A percentile compares a stretch with the other conserved stretches of the same genome.
These are phyloP conservation scores for Neofusicoccum parvum DNA, from an alignment of 2,329 filamentous ascomycete genomes.

Conservation along the genomic window DNA sequence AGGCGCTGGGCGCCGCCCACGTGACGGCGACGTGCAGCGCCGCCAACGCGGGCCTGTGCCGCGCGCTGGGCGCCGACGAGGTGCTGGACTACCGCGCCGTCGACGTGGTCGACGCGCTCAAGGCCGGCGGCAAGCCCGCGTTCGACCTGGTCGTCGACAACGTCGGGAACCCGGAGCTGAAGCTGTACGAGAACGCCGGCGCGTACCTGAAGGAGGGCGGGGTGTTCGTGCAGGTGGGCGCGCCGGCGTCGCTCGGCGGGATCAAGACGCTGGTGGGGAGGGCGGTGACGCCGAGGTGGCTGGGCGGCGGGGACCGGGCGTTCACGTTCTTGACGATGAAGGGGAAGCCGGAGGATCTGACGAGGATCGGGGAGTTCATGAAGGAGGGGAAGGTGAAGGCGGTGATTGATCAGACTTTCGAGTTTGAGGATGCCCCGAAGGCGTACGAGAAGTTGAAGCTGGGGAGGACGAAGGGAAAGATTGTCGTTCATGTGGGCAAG, in stretches of 20 bases:
- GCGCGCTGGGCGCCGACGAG: slow-evolving; percentile 63
- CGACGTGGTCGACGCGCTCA: neutral
- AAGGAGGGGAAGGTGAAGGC: slow-evolving; percentile 51
- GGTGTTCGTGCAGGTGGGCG: neutral
- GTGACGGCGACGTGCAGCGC: slow-evolving; percentile 63
- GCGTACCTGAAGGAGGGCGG: neutral
- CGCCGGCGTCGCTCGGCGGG: neutral
- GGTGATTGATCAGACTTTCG: slow-evolving; percentile 58
- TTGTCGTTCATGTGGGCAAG: slow-evolving; percentile 45
- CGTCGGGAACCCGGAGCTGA: slow-evolving; percentile 30
- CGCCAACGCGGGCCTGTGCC: slow-evolving; percentile 59
- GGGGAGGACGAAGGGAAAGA: slow-evolving; percentile 60
- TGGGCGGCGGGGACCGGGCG: neutral
- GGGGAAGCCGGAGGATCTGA: neutral
- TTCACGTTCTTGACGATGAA: neutral
- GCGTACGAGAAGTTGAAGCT: slow-evolving; percentile 62
- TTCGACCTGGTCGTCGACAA: slow-evolving; percentile 42
- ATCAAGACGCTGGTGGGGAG: neutral
- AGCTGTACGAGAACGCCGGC: neutral
- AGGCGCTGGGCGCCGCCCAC: slow-evolving; percentile 56
- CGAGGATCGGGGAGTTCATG: neutral
- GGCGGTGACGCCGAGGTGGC: neutral
- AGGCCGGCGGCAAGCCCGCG: slow-evolving; percentile 26
- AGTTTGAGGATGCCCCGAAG: slow-evolving; percentile 58
- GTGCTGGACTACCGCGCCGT: slow-evolving; percentile 60